Conservation (phyloP, 805 yeast genomes). For the Candida maris region DNA sequence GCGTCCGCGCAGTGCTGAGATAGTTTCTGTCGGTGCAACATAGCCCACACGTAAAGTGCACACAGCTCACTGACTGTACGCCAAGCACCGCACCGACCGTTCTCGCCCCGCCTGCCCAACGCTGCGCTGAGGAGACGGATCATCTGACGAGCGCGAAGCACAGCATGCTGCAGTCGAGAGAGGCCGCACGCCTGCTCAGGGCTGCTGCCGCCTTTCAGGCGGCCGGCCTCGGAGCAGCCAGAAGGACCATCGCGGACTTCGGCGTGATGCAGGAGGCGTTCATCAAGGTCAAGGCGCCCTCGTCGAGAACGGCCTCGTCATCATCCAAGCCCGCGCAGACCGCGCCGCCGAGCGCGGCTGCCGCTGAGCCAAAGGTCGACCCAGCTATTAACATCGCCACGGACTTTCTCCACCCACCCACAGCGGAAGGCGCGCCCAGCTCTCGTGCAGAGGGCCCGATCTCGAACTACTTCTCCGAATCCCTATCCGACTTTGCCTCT, state of each 20-base stretch:
- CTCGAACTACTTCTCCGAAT: slow-evolving; percentile 15
- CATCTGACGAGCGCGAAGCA: too few species aligned
- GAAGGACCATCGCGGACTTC: slow-evolving; percentile 20
- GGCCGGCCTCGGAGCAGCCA: neutral
- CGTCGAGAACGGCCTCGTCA: slow-evolving; percentile 2
- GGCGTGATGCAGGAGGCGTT: slow-evolving; percentile 32
- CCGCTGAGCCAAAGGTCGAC: slow-evolving; percentile 9
- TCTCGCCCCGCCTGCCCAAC: too few species aligned
- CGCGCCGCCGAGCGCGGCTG: slow-evolving; percentile 1
- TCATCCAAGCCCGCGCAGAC: slow-evolving; percentile 1
- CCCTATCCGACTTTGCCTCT: slow-evolving; percentile 25
- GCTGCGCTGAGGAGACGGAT: too few species aligned
- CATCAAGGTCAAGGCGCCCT: slow-evolving; percentile 8
- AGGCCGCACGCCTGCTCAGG: neutral
- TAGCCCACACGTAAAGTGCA: too few species aligned
- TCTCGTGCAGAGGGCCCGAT: slow-evolving; percentile 14
- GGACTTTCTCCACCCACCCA: slow-evolving; percentile 2
- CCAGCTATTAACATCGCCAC: slow-evolving; percentile 25
- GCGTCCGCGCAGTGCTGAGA: too few species aligned
- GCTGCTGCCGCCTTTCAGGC: neutral
- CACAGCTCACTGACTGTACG: too few species aligned
- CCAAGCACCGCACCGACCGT: too few species aligned
- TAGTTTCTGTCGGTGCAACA: too few species aligned
- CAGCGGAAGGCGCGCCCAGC: slow-evolving; percentile 1
- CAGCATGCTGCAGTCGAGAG: too few species aligned